Conservation (phyloP, 345 rosid genomes). For the Syzygium grande region DNA sequence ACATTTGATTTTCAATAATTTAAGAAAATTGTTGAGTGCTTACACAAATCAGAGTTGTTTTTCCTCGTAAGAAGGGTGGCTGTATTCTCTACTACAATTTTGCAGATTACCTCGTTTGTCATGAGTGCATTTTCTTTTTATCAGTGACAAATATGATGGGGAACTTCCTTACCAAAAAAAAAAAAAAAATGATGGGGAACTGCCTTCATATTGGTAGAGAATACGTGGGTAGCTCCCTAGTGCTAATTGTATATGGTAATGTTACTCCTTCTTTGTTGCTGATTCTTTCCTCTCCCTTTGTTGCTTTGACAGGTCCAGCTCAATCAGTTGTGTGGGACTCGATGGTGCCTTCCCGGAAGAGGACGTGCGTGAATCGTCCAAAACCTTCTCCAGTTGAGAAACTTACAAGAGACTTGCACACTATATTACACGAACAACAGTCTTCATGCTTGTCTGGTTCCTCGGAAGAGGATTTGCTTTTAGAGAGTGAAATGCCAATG, state of each 20-base stretch:
- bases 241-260: background rate
- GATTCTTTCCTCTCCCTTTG: background rate
- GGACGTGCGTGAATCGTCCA: constrained; percentile 81
- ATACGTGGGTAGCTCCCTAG: background rate
- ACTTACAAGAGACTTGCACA: constrained; percentile 82
- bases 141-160: background rate
- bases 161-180: background rate
- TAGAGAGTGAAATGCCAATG: constrained; percentile 86
- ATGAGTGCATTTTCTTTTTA: background rate
- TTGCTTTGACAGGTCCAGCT: constrained; percentile 53
- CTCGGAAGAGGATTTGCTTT: constrained; percentile 90
- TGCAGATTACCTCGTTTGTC: background rate
- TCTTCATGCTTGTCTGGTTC: constrained; percentile 85
- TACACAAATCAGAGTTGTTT: background rate
- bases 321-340: constrained; percentile 90
- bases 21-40: background rate
- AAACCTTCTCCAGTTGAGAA: constrained; percentile 88
- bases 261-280: background rate
- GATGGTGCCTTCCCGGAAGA: constrained; percentile 83
- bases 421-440: constrained; percentile 89
- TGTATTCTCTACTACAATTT: background rate
- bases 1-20: background rate
- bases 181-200: background rate
- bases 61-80: background rate
- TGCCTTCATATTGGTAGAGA: background rate